Base-by-base conservation (phyloP, 2,329 filamentous ascomycete genomes). In the Orbilia ellipsospora region DNA sequence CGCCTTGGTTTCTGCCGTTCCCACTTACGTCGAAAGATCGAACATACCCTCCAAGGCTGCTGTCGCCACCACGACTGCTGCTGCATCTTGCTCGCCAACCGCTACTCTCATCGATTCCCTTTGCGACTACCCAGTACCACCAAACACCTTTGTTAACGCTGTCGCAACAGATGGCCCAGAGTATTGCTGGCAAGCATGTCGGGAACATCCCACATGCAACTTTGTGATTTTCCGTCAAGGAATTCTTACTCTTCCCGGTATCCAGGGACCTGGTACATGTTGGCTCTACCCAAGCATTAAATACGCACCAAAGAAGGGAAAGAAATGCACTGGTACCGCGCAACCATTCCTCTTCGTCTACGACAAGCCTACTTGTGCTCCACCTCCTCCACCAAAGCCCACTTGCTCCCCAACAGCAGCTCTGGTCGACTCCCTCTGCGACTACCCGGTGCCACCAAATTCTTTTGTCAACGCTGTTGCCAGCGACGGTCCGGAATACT, bases 201-300 rank as follows among this genome's bases (percentile, higher is more conserved):
- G 18, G 31, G 40, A 57, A 1, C 28, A 57, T 20, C 12, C 54
- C n/a, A 57, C 54, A 5, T 57, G 54, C 31, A 20, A 57, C 18
- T 57, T 57, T 20, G 54, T 57, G 7, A 57, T 57, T 18, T 57
- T 42, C 54, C 15, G 31, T 6, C 28, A 57, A 20, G 54, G 54
- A 8, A 6, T 12, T 13, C 18, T 15, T 5, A 13, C 31, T 20
- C n/a, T 8, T 28, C 8, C 12, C 12, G 54, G 31, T 31, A 57
- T 18, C 28, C 20, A 8, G 3, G 18, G 31, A 40, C 28, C 28
- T 4, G 54, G 54, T 42, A 57, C 54, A 2, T 57, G 54, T n/a
- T 57, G 54, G 54, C n/a, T 57, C 2, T 57, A 57, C 54, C 54
- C 54, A 15, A 57, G 40, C 2, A 8, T 40, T 5, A 57, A 57